Evolutionary conservation across 2,329 filamentous ascomycete genomes (phyloP), one percentile per base, ranked within the genome.

Genomic region (Chaetomiaceae sp.): DNA sequence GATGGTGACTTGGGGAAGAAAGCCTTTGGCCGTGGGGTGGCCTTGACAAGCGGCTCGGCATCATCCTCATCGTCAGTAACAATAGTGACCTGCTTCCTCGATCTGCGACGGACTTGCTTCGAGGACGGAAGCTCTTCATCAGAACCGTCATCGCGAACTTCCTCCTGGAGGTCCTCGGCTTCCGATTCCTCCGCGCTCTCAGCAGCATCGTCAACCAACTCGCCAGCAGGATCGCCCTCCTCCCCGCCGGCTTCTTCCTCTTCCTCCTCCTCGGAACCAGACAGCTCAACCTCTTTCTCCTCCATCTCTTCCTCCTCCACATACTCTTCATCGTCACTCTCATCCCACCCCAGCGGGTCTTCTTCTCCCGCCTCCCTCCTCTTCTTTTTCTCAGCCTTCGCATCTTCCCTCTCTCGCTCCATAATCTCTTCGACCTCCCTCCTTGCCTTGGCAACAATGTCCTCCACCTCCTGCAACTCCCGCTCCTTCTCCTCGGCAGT

Each of bases 401-500:
- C 83, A 40, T 82, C 84, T 25, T 81, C 85, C 58, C 84, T 84
- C 71, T 99, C 94, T 44, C 83, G 76, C 62, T 86, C 82, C 69
- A 85, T 86, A 45, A 97, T 84, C 60, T 87, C 84, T 40, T 87
- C 81, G 2, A 86, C 91, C 66, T 97, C 89, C 56, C 84, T 78
- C 53, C 90, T 80, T 18, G 91, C 92, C 63, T 86, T 90, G 43
- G 92, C 86, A 23, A 97, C 81, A 55, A 97, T 80, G 64, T 96
- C 87, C 62, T 97, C 94, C 11, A 96, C 83, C 54, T 91, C 84
- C 53, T 87, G 84, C 68, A 90, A 82, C 66, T 95, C 87, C 30
- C 82, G 81, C 65, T 91, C 87, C 18, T 89, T 83, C 67, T 99
- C 91, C 69, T 96, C 92, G 2, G 85, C 82, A 0, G 89, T 96